A percentile compares a stretch with the other conserved stretches of the same genome.
phyloP scores from a whole-genome alignment of 345 rosid genomes.

The Rhodomyrtus tomentosa region DNA sequence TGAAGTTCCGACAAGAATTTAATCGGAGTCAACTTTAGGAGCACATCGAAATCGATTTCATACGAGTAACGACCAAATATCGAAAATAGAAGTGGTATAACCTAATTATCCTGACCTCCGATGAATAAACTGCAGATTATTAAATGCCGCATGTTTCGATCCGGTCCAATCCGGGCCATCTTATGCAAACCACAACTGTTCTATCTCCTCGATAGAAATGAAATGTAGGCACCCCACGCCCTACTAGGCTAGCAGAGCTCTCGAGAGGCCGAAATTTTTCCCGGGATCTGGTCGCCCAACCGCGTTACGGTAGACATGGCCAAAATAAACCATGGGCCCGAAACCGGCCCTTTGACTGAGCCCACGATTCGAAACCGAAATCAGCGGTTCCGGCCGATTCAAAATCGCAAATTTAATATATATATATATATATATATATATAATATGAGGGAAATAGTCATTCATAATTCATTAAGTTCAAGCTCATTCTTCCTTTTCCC shows the following conservation, averaged over 20 bases:
- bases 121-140: no score
- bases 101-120: neutral
- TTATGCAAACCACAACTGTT: neutral
- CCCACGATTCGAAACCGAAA: no score
- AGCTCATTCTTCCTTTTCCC: no score
- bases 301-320: neutral
- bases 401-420: no score
- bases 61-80: neutral
- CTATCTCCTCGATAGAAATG: neutral
- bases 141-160: neutral
- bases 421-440: no score
- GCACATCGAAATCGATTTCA: neutral
- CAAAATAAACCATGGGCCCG: no score
- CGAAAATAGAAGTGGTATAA: neutral
- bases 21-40: neutral
- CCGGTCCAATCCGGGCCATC: neutral
- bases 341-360: no score
- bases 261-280: neutral
- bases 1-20: neutral
- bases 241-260: neutral
- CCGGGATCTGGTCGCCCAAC: accelerated
- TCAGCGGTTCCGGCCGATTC: no score
- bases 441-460: no score
- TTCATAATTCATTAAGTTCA: no score
- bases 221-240: neutral